These are phyloP conservation scores for Saccharomycopsis schoenii DNA, from an alignment of 805 yeast genomes.

Conservation along the genomic window DNA sequence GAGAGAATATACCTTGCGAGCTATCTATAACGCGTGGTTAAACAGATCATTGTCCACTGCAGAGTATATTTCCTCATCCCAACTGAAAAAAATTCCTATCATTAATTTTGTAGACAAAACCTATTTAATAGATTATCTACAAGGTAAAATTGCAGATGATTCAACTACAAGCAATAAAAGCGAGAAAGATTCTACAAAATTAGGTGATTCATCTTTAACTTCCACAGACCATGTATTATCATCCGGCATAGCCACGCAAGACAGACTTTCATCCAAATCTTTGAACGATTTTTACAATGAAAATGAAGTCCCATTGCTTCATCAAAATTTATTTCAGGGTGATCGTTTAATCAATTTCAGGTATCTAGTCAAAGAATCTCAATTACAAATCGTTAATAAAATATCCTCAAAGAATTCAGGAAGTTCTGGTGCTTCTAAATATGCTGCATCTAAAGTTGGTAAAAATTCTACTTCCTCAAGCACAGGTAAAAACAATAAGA, in stretches of 20 bases:
- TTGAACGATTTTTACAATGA: slow-evolving; percentile 15
- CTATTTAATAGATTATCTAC: slow-evolving; percentile 71
- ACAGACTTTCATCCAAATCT: neutral
- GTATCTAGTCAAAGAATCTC: slow-evolving; percentile 58
- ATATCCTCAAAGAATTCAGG: slow-evolving; percentile 28
- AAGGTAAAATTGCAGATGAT: neutral
- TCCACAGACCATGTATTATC: slow-evolving; percentile 9
- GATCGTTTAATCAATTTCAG: slow-evolving; percentile 55
- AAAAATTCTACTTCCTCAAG: neutral
- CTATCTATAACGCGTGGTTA: slow-evolving; percentile 70
- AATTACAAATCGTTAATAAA: slow-evolving; percentile 45
- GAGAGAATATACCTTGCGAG: slow-evolving; percentile 33
- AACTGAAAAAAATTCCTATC: slow-evolving; percentile 50
- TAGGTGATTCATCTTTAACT: neutral
- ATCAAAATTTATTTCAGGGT: slow-evolving; percentile 59
- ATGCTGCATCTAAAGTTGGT: slow-evolving; percentile 17
- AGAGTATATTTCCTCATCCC: slow-evolving; percentile 71
- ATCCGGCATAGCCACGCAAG: slow-evolving; percentile 7
- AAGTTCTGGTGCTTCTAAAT: slow-evolving; percentile 17
- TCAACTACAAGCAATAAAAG: neutral
- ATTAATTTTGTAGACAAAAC: slow-evolving; percentile 78
- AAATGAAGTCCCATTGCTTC: slow-evolving; percentile 41
- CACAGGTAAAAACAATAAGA: slow-evolving; percentile 8
- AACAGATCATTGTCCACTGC: slow-evolving; percentile 66
- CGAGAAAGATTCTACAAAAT: neutral